Conservation (phyloP, 179 eudicot species). For the Silene noctiflora region DNA sequence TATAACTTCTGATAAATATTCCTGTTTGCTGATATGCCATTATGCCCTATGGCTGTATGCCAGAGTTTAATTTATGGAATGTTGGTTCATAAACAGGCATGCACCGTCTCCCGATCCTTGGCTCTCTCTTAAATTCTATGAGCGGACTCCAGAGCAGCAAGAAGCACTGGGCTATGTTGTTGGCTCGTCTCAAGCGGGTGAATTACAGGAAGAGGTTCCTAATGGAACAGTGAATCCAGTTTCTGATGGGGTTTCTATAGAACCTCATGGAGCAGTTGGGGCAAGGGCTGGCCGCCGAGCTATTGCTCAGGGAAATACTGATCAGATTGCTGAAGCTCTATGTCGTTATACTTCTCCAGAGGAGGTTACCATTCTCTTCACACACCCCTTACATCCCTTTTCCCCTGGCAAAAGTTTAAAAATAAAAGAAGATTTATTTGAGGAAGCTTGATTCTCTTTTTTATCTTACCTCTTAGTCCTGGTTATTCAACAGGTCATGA, state of each 20-base stretch:
- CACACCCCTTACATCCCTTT: background rate
- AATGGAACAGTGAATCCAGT: slow-evolving; percentile 29
- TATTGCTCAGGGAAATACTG: slow-evolving; percentile 76
- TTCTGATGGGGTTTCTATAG: slow-evolving; percentile 29
- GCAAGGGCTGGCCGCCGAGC: slow-evolving; percentile 78
- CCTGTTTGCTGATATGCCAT: too few relatives aligned
- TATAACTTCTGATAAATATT: background rate
- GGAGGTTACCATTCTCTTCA: slow-evolving; percentile 48
- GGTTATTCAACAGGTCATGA: slow-evolving; percentile 69
- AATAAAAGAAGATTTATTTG: background rate
- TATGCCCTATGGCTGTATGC: background rate
- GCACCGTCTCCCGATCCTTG: slow-evolving; percentile 88
- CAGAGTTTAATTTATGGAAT: background rate
- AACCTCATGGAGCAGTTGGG: slow-evolving; percentile 91
- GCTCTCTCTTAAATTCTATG: slow-evolving; percentile 58
- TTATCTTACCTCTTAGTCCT: slow-evolving; percentile 9
- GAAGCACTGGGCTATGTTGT: slow-evolving; percentile 66
- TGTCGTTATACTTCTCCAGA: slow-evolving; percentile 94
- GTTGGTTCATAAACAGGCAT: slow-evolving; percentile 41
- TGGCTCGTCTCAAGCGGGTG: slow-evolving; percentile 48
- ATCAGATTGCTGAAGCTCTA: slow-evolving; percentile 68
- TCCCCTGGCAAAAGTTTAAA: background rate
- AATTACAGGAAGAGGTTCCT: slow-evolving; percentile 35
- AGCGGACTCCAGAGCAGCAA: slow-evolving; percentile 86
- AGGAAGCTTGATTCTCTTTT: slow-evolving; percentile 6